Evolutionary conservation across 805 yeast genomes (phyloP), one percentile per base, ranked within the genome.

Genomic region (Candida ortonii): DNA sequence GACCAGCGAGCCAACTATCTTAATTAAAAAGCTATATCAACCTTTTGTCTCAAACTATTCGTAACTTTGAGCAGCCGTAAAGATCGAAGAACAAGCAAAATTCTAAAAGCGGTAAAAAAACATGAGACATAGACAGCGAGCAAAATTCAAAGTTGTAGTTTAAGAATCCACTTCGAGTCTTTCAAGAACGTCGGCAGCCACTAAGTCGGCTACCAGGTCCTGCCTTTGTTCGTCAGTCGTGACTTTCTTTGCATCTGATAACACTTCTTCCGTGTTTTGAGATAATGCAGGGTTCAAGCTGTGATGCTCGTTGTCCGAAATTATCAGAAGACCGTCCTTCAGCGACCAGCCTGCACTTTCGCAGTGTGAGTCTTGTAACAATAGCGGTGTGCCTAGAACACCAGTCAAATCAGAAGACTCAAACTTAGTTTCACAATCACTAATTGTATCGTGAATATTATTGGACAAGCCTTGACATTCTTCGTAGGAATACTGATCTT

Each of bases 131-230:
- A 13, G 8, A 7, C 12, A 27, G 10, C 5, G 10, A 26, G 30
- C 32, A 29, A 24, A 30, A 16, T 32, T 25, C 20, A 26, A 14
- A 12, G 25, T 22, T 12, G 25, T 25, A 25, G 11, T n/a, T 7
- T 7, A 11, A 16, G 6, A 25, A 17, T 7, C 25, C 21, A 30
- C 14, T 6, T 41, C 25, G 25, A 49, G 30, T 20, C 51, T 37
- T 25, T 41, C 46, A 5, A 50, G 39, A 22, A 50, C 52, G 34
- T 50, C 55, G 14, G 41, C 27, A 18, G 53, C 53, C 12, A 50
- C 46, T 7, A 50, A 33, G 32, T 45, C 46, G 3, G 49, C 53
- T 9, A 48, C 47, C 8, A 41, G 23, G 19, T 49, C 50, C 23
- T 39, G 42, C 16, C 39, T 27, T 33, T 22, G 21, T 19, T 27